These are phyloP conservation scores for Emericellopsis cladophorae DNA, from an alignment of 2,329 filamentous ascomycete species.

Conservation along the genomic window DNA sequence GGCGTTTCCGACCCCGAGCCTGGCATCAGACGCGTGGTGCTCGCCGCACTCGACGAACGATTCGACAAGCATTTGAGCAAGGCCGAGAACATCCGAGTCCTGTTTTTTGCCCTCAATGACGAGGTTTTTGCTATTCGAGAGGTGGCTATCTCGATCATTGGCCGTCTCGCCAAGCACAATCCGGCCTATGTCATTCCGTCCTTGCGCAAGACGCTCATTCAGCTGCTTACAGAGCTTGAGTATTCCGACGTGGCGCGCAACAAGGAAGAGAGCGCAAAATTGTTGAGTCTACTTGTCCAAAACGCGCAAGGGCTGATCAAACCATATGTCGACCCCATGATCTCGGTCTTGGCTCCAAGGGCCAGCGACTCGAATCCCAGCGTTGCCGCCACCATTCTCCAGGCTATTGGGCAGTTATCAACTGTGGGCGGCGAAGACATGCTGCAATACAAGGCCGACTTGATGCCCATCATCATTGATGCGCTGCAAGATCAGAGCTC, in stretches of 20 bases:
- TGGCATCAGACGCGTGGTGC: conserved; percentile 77
- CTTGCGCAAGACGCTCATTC: conserved; percentile 84
- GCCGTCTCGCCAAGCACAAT: conserved; percentile 79
- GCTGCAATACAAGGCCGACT: conserved; percentile 75
- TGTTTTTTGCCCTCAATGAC: conserved; percentile 93
- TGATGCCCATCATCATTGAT: conserved; percentile 93
- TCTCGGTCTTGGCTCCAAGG: conserved; percentile 87
- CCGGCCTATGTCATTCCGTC: conserved; percentile 97
- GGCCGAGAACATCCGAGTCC: conserved; percentile 88
- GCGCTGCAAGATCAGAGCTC: conserved; percentile 91
- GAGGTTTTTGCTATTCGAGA: conserved; percentile 87
- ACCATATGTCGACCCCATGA: conserved; percentile 94
- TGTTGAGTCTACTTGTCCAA: conserved; percentile 84
- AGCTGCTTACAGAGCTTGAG: conserved; percentile 90
- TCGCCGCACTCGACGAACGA: conserved; percentile 78
- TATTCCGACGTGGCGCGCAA: conserved; percentile 89
- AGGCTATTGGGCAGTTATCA: conserved; percentile 86
- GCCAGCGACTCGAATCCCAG: conserved; percentile 73
- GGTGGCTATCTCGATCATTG: conserved; percentile 92
- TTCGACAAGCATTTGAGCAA: conserved; percentile 97
- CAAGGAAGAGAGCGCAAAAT: conserved; percentile 90
- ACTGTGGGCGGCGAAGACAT: conserved; percentile 92
- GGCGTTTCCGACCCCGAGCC: conserved; percentile 86
- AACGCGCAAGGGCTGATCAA: conserved; percentile 90
- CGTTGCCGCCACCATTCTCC: conserved; percentile 88